These are phyloP conservation scores for Solanum pinnatisectum DNA, from an alignment of 257 asterid genomes.

Conservation along the genomic window DNA sequence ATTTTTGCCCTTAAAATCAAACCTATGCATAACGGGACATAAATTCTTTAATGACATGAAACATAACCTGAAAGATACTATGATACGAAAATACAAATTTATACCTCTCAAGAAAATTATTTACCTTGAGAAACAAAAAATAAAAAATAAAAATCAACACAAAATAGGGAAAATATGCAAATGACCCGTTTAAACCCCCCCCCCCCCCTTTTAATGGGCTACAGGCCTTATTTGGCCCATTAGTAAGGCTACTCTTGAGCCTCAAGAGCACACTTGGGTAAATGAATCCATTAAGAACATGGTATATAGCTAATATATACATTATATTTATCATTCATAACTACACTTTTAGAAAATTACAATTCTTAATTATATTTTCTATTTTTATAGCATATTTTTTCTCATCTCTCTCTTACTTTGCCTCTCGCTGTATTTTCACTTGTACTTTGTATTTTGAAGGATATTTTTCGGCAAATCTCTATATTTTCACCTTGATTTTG, in stretches of 20 bases:
- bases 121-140: too few species aligned
- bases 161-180: too few species aligned
- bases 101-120: too few species aligned
- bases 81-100: too few species aligned
- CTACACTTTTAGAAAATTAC: background rate
- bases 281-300: background rate
- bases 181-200: too few species aligned
- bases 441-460: background rate
- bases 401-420: background rate
- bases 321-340: too few species aligned
- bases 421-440: background rate
- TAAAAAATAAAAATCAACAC: too few species aligned
- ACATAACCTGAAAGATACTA: too few species aligned
- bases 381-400: too few species aligned
- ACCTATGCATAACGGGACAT: background rate
- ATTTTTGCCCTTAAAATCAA: too few species aligned
- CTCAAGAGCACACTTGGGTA: background rate
- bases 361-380: background rate
- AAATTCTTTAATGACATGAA: too few species aligned
- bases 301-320: background rate
- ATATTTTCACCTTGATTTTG: background rate
- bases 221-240: background rate
- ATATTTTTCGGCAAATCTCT: background rate
- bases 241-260: background rate
- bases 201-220: background rate